These are phyloP conservation scores for Aphanomyces cochlioides DNA, from an alignment of 352 stramenopile species.

Conservation along the genomic window DNA sequence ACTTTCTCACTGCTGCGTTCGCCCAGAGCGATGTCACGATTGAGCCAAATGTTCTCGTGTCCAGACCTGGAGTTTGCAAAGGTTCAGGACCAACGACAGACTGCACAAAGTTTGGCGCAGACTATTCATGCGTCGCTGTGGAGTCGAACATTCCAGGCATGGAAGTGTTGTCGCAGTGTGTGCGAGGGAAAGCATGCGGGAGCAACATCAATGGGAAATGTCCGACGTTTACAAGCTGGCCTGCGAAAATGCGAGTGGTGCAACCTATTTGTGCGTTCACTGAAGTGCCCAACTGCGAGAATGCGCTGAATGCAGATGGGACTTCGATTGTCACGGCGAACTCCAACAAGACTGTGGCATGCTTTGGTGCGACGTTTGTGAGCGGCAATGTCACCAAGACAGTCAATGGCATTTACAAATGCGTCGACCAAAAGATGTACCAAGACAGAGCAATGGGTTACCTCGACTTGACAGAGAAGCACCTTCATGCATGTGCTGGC, in stretches of 20 bases:
- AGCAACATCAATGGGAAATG: conserved; percentile 61
- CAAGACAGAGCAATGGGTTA: conserved; percentile 44
- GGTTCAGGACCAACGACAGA: conserved; percentile 36
- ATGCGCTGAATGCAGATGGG: conserved; percentile 44
- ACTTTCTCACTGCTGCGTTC: no score
- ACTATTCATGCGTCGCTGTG: conserved; percentile 63
- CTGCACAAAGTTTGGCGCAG: conserved; percentile 37
- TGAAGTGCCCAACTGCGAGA: conserved; percentile 58
- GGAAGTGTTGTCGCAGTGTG: conserved; percentile 65
- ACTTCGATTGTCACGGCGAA: conserved; percentile 7
- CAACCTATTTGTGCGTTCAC: conserved; percentile 76
- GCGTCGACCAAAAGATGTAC: conserved; percentile 57
- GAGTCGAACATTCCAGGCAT: conserved; percentile 61
- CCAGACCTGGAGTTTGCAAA: conserved; percentile 3
- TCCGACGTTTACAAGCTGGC: conserved; percentile 68
- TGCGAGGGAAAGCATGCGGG: conserved; percentile 59
- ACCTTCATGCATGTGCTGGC: conserved; percentile 22
- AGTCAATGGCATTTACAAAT: conserved; percentile 38
- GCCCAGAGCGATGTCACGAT: neutral
- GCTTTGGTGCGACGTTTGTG: conserved; percentile 20
- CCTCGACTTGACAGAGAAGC: conserved; percentile 44
- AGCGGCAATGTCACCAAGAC: neutral
- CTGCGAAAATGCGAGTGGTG: conserved; percentile 60
- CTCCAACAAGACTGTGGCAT: conserved; percentile 23
- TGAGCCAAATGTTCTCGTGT: neutral